A percentile compares a stretch with the other conserved stretches of the same genome.
These are phyloP conservation scores for Nicotiana otophora DNA, from an alignment of 257 asterid genomes.

Conservation along the genomic window DNA sequence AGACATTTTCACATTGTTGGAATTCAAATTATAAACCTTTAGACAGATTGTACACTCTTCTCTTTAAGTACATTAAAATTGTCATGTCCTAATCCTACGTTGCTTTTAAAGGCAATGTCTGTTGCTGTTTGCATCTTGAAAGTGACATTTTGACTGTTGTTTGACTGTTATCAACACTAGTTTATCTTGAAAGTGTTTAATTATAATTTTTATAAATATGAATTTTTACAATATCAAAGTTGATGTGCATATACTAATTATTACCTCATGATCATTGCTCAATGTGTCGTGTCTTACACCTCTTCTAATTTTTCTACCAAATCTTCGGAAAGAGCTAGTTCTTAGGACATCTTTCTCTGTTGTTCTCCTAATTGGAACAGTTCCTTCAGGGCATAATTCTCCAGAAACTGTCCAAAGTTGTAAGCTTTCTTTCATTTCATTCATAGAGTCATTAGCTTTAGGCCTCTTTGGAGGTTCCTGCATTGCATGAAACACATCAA, in stretches of 20 bases:
- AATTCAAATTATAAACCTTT: neutral
- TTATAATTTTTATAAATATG: neutral
- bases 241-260: neutral
- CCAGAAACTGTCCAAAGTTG: constrained; percentile 66
- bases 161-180: neutral
- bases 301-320: constrained; percentile 59
- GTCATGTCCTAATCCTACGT: neutral
- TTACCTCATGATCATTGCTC: constrained; percentile 90
- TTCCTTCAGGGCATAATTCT: constrained; percentile 73
- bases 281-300: constrained; percentile 64
- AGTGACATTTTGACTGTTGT: neutral
- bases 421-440: constrained; percentile 25
- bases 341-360: constrained; percentile 64
- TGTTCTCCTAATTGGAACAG: constrained; percentile 73
- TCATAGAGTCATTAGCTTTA: constrained; percentile 30
- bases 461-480: constrained; percentile 89
- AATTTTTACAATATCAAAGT: neutral
- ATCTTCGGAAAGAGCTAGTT: constrained; percentile 51
- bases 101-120: neutral
- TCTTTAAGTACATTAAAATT: neutral
- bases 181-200: neutral
- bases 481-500: constrained; percentile 11
- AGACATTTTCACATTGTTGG: neutral
- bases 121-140: neutral
- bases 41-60: neutral